Conservation (phyloP, 2,329 filamentous ascomycete genomes). For the Aspergillus latus region DNA sequence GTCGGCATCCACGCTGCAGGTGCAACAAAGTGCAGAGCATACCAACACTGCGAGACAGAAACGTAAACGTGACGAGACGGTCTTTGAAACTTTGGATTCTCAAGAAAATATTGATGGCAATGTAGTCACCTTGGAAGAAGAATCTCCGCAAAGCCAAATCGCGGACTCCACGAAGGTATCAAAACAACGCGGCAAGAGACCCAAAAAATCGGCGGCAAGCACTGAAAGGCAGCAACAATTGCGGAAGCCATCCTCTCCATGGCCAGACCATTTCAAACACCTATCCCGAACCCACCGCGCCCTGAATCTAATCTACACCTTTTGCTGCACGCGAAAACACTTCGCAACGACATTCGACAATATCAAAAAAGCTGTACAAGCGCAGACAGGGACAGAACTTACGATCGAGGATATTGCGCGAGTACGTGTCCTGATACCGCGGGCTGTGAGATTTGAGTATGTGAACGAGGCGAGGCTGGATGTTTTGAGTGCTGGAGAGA, state of each 20-base stretch:
- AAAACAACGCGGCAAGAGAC: slow-evolving; percentile 8
- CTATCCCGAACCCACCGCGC: slow-evolving; percentile 78
- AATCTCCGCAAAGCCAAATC: not conserved
- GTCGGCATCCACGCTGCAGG: slow-evolving; percentile 9
- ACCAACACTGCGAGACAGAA: slow-evolving; percentile 4
- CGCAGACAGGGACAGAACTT: slow-evolving; percentile 67
- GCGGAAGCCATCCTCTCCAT: slow-evolving; percentile 52
- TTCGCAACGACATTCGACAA: slow-evolving; percentile 89
- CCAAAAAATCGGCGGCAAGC: not conserved
- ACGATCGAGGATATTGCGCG: slow-evolving; percentile 76
- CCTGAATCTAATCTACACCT: slow-evolving; percentile 89
- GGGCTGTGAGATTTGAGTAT: slow-evolving; percentile 78
- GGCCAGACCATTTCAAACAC: slow-evolving; percentile 72
- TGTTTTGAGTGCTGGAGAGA: slow-evolving; percentile 64
- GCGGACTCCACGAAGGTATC: slow-evolving; percentile 8
- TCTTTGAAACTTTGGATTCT: not conserved
- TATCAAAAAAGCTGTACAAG: slow-evolving; percentile 79
- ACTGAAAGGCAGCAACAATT: slow-evolving; percentile 21
- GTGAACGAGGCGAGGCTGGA: slow-evolving; percentile 82
- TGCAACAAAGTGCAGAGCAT: not conserved
- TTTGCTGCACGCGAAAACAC: slow-evolving; percentile 90
- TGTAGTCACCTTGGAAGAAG: not conserved
- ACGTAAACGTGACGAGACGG: slow-evolving; percentile 1
- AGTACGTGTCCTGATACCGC: slow-evolving; percentile 74
- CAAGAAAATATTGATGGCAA: not conserved